A percentile compares a stretch with the other conserved stretches of the same genome.
These are phyloP conservation scores for Hirschfeldia incana DNA, from an alignment of 345 rosid genomes.

Conservation along the genomic window DNA sequence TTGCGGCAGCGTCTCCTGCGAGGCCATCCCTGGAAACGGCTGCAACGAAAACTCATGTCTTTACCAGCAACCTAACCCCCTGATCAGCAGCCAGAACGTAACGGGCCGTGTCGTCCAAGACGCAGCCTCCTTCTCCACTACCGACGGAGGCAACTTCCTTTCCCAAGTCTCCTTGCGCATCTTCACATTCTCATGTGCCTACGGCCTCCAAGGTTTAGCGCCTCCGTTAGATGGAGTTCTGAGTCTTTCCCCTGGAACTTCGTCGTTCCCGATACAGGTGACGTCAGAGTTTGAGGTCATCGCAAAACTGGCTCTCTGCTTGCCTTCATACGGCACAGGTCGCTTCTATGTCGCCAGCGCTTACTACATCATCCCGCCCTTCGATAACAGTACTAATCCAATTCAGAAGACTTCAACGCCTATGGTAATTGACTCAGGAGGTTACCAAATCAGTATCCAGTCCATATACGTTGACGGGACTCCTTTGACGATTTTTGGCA, in stretches of 20 bases:
- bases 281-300: not conserved
- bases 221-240: conserved; percentile 17
- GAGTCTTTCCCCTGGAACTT: not conserved
- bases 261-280: conserved; percentile 20
- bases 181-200: conserved; percentile 26
- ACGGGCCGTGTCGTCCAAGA: conserved; percentile 22
- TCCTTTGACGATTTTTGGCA: not conserved
- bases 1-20: conserved; percentile 16
- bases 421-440: not conserved
- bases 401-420: not conserved
- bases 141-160: not conserved
- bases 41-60: conserved; percentile 6
- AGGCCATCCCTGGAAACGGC: not conserved
- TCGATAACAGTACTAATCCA: not conserved
- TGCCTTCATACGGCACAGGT: conserved; percentile 38
- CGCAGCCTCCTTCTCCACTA: not conserved
- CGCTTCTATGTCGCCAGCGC: not conserved
- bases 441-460: not conserved
- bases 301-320: conserved; percentile 44
- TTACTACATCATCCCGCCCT: not conserved
- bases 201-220: not conserved
- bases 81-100: not conserved
- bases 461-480: not conserved
- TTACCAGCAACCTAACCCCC: conserved; percentile 10
- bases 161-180: not conserved